Evolutionary conservation across 1,284 basidiomycete genomes (phyloP).

Genomic region (Uromyces viciae-fabae): DNA sequence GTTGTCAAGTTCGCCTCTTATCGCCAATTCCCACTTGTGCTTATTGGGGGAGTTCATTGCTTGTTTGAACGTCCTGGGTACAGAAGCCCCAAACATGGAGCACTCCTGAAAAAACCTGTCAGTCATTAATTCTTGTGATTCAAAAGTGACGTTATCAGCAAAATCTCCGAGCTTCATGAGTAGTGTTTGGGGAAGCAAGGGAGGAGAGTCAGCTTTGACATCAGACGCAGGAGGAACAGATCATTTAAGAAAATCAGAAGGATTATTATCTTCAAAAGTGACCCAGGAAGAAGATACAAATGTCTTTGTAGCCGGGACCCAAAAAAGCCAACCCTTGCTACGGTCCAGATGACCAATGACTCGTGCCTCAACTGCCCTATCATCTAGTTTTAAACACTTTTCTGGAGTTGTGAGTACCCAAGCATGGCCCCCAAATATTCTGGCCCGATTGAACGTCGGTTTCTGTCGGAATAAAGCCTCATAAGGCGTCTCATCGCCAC

Average conservation of each 20-base stretch:
- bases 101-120: background rate
- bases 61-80: background rate
- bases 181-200: background rate
- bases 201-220: background rate
- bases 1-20: background rate
- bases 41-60: background rate
- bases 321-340: conserved; percentile 3
- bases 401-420: background rate
- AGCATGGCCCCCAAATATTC: background rate
- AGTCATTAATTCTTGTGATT: background rate
- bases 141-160: background rate
- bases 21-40: background rate
- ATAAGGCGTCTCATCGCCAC: background rate
- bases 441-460: background rate
- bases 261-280: background rate
- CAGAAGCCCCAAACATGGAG: background rate
- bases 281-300: background rate
- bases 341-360: background rate
- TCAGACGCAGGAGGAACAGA: background rate
- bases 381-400: background rate
- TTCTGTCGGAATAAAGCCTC: background rate
- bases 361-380: background rate
- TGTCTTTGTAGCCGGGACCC: background rate
- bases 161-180: background rate
- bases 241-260: background rate